Evolutionary conservation across 345 rosid genomes (phyloP), one percentile per base, ranked within the genome.

Genomic region (Tarenaya hassleriana): DNA sequence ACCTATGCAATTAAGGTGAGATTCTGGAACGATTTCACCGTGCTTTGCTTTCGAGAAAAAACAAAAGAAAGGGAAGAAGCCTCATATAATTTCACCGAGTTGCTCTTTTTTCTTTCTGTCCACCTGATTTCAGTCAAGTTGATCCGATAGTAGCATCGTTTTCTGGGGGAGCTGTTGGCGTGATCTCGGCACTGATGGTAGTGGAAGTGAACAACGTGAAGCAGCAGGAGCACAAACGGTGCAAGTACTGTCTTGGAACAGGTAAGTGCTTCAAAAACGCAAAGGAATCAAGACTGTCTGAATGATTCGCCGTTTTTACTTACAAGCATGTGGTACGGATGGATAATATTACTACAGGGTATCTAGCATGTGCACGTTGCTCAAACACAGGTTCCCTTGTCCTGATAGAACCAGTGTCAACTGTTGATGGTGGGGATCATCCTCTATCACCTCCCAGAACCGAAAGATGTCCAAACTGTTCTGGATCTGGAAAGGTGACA

Each of bases 161-260:
- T 69, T 87, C 98, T 34, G 98, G 98, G 21, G 98, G 98, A 62
- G 95, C 98, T 45, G 98, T 91, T 42, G 96, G 98, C 51, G 96
- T 91, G 41, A 87, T 91, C 41, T 91, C 98, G 18, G 84, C 98
- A 24, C 72, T 87, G 81, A 91, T 91, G 98, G 86, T 91, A 32
- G 96, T 91, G 5, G 98, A 91, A 71, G 76, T 91, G 62, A 91
- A 91, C 84, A 91, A 91, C 16, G 96, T 91, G 37, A 91, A 87
- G 72, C 96, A 68, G 57, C 98, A 91, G 65, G 98, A 91, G 41
- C 81, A 75, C 35, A 91, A 91, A 73, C 77, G 95, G 82, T 91
- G 98, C 95, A 91, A 87, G 72, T 91, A 91, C 45, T 91, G 98
- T 62, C 81, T 91, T 63, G 98, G 98, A 77, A 84, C 98, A 18